A percentile compares a stretch with the other conserved stretches of the same genome.
Evolutionary conservation across 2,329 filamentous ascomycete genomes (phyloP).

Genomic region (Dothidotthia symphoricarpi): DNA sequence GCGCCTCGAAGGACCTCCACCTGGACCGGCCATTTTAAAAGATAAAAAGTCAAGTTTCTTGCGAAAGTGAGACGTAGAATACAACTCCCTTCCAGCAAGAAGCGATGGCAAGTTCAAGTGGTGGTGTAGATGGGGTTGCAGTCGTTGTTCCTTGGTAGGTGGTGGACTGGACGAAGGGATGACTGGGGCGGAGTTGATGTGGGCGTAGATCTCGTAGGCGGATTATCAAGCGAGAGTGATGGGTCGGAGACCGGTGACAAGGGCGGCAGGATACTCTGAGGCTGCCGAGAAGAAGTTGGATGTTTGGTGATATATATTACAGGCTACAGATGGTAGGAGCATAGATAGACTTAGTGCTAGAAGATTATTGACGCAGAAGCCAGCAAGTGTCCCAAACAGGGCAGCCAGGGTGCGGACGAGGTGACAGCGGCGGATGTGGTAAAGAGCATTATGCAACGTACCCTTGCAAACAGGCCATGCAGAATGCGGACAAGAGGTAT

Average conservation of each 20-base stretch:
- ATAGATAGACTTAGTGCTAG: slow-evolving; percentile 35
- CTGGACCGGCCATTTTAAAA: slow-evolving; percentile 81
- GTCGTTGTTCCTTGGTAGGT: slow-evolving; percentile 9
- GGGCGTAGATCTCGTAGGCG: slow-evolving; percentile 30
- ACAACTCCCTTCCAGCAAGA: slow-evolving; percentile 1
- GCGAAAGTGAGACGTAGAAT: slow-evolving; percentile 5
- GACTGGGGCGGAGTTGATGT: slow-evolving; percentile 34
- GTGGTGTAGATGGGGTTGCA: slow-evolving; percentile 10
- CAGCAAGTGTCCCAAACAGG: slow-evolving; percentile 23
- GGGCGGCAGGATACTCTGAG: slow-evolving; percentile 5
- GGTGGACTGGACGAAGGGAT: slow-evolving; percentile 12
- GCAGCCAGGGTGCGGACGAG: slow-evolving; percentile 28
- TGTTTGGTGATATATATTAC: slow-evolving; percentile 39
- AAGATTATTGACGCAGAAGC: slow-evolving; percentile 29
- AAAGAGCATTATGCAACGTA: slow-evolving; percentile 34
- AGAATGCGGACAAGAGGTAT: slow-evolving; percentile 39
- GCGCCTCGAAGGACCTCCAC: slow-evolving; percentile 83
- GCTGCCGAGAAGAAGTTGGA: slow-evolving; percentile 10
- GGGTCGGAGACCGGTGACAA: slow-evolving; percentile 35
- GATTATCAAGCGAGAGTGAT: slow-evolving; percentile 35
- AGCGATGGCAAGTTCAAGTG: slow-evolving; percentile 12
- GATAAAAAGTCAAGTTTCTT: no score
- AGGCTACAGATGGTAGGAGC: slow-evolving; percentile 29
- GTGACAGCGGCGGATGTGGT: slow-evolving; percentile 34
- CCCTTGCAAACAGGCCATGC: slow-evolving; percentile 39